Conservation (phyloP, 306 rosid genomes). For the Prunus campanulata region DNA sequence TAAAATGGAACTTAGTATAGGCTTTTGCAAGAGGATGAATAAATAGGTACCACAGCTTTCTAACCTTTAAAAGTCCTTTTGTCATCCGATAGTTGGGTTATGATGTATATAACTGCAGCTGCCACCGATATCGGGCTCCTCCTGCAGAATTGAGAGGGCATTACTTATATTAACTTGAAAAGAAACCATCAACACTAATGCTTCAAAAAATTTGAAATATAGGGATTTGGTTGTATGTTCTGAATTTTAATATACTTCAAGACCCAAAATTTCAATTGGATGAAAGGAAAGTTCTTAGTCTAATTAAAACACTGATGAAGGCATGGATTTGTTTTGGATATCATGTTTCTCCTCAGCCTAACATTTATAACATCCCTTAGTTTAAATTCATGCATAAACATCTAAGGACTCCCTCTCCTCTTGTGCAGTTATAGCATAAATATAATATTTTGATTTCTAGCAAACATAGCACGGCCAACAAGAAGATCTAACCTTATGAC, state of each 20-base stretch:
- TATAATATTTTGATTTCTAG: background rate
- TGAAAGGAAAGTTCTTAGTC: background rate
- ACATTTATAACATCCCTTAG: no score
- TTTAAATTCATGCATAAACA: no score
- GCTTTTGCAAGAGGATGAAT: background rate
- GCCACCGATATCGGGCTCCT: constrained; percentile 22
- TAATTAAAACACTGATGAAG: no score
- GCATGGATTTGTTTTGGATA: no score
- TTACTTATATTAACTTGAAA: background rate
- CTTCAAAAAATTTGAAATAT: background rate
- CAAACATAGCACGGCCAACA: background rate
- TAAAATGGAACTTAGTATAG: background rate
- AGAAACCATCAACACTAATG: background rate
- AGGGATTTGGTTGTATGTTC: background rate
- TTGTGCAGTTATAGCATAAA: no score
- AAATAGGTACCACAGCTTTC: background rate
- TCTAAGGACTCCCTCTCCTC: no score
- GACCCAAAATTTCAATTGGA: background rate
- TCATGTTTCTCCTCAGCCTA: no score
- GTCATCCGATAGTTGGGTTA: constrained; percentile 5
- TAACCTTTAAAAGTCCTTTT: constrained; percentile 6
- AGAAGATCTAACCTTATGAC: constrained; percentile 8
- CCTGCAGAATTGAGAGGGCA: constrained; percentile 7
- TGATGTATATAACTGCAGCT: constrained; percentile 16
- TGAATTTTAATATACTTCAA: background rate